Conservation (phyloP, 1,139 yeast genomes). For the Kodamaea arcana region DNA sequence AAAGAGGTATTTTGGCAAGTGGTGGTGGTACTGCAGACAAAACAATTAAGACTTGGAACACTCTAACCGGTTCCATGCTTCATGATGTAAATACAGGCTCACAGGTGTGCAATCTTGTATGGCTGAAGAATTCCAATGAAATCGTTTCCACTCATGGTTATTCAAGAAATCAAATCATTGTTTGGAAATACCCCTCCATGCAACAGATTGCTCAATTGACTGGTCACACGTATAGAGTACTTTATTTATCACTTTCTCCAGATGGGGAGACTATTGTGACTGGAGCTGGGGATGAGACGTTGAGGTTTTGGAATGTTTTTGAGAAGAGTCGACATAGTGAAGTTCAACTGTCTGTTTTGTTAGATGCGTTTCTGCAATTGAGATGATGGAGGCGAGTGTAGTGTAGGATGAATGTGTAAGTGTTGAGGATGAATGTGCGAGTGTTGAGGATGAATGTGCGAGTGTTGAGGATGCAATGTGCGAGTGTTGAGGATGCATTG, state of each 20-base stretch:
- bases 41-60: conserved; percentile 88
- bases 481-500: too few relatives aligned
- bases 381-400: too few relatives aligned
- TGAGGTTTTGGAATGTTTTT: conserved; percentile 89
- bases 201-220: conserved; percentile 89
- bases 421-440: too few relatives aligned
- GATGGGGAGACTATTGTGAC: conserved; percentile 98
- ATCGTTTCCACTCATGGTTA: conserved; percentile 94
- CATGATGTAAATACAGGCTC: conserved; percentile 90
- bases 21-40: conserved; percentile 99
- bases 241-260: conserved; percentile 88
- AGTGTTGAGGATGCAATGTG: too few relatives aligned
- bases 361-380: conserved; percentile 77
- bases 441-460: too few relatives aligned
- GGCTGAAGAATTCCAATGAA: conserved; percentile 93
- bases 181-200: conserved; percentile 94
- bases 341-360: conserved; percentile 58
- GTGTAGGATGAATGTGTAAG: too few relatives aligned
- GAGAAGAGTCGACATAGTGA: conserved; percentile 63
- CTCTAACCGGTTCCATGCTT: conserved; percentile 68
- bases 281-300: conserved; percentile 97
- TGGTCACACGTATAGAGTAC: conserved; percentile 90
- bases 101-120: conserved; percentile 88
- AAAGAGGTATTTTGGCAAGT: conserved; percentile 84
- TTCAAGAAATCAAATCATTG: conserved; percentile 82